These are phyloP conservation scores for Exophiala sideris DNA, from an alignment of 2,329 filamentous ascomycete genomes.

Conservation along the genomic window DNA sequence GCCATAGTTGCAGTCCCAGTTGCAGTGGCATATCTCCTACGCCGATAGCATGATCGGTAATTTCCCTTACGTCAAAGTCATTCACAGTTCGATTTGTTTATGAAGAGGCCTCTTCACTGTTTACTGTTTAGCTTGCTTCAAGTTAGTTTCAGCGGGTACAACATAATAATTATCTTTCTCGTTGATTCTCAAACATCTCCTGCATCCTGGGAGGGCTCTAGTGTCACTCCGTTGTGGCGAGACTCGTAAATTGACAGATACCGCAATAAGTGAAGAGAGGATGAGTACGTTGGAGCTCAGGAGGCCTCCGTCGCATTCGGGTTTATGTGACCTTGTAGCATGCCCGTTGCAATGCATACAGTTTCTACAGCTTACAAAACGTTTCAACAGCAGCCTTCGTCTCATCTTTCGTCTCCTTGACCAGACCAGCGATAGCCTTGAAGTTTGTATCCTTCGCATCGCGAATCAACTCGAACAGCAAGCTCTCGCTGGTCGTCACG, in stretches of 20 bases:
- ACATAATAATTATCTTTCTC: too few relatives aligned
- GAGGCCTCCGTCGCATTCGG: too few relatives aligned
- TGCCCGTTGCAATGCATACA: not conserved
- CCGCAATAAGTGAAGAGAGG: too few relatives aligned
- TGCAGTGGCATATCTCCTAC: constrained; percentile 13
- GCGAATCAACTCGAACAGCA: constrained; percentile 83
- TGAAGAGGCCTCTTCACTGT: not conserved
- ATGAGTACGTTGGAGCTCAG: too few relatives aligned
- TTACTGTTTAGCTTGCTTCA: not conserved
- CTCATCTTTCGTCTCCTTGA: constrained; percentile 70
- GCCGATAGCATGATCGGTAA: constrained; percentile 6
- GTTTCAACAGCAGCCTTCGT: constrained; percentile 67
- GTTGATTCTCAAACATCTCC: too few relatives aligned
- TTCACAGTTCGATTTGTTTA: not conserved
- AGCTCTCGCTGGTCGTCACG: constrained; percentile 84
- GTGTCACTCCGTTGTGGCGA: too few relatives aligned
- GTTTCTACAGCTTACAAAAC: constrained; percentile 39
- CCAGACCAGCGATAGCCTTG: constrained; percentile 66
- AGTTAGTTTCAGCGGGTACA: too few relatives aligned
- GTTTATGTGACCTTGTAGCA: too few relatives aligned
- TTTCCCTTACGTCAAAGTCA: too few relatives aligned
- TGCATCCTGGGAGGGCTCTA: too few relatives aligned
- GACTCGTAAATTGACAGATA: too few relatives aligned
- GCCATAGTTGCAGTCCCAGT: constrained; percentile 18
- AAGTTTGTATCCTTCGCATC: constrained; percentile 72